These are phyloP conservation scores for Cucumis cinereus DNA, from an alignment of 306 rosid genomes.

Conservation along the genomic window DNA sequence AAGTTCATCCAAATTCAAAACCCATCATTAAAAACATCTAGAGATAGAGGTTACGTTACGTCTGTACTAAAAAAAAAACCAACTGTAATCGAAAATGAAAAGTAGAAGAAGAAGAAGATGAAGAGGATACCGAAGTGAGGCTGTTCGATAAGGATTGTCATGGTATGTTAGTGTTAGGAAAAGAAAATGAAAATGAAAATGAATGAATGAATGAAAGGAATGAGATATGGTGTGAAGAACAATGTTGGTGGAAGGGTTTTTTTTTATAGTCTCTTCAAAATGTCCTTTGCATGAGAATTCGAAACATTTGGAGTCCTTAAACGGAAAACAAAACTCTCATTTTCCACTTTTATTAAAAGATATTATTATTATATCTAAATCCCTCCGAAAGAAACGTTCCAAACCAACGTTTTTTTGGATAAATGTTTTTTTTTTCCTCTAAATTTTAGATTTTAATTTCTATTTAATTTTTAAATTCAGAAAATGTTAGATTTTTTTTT, in stretches of 20 bases:
- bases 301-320: constrained; percentile 30
- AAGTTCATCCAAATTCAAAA: neutral
- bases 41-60: too few relatives aligned
- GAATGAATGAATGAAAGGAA: neutral
- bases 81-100: too few relatives aligned
- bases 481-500: too few relatives aligned
- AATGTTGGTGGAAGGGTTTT: neutral
- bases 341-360: neutral
- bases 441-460: too few relatives aligned
- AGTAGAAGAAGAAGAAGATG: too few relatives aligned
- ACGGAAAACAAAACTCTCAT: constrained; percentile 8
- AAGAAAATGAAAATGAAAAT: neutral
- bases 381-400: constrained; percentile 8
- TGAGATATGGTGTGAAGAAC: neutral
- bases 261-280: constrained; percentile 14
- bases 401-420: neutral
- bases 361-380: neutral
- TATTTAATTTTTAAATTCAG: too few relatives aligned
- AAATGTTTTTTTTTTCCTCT: too few relatives aligned
- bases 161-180: neutral
- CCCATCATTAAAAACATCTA: neutral
- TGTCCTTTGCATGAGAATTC: constrained; percentile 31
- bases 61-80: too few relatives aligned
- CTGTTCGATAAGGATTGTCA: constrained; percentile 53
- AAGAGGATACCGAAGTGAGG: constrained; percentile 22